phyloP scores from a whole-genome alignment of 371 early-diverging fungal species.

The Rhizopus microsporus region DNA sequence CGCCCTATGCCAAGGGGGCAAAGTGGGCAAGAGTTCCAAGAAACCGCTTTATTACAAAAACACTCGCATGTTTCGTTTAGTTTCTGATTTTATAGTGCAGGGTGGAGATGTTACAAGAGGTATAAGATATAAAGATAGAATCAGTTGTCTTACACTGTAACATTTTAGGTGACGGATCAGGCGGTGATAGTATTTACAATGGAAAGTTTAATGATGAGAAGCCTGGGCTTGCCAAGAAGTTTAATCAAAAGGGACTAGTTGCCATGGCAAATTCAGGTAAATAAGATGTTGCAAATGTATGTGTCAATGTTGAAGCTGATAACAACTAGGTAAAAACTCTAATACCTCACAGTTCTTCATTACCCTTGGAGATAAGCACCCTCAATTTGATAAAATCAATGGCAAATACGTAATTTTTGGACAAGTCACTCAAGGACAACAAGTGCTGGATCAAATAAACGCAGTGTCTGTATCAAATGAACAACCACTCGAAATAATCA shows the following conservation, averaged over 20 bases:
- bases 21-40: conserved; percentile 48
- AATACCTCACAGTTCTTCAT: conserved; percentile 89
- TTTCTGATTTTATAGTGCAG: conserved; percentile 71
- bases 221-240: conserved; percentile 52
- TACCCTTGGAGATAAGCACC: conserved; percentile 48
- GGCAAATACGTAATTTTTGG: conserved; percentile 86
- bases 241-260: conserved; percentile 54
- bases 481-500: conserved; percentile 41
- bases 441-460: conserved; percentile 50
- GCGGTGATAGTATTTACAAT: conserved; percentile 73
- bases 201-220: conserved; percentile 76
- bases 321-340: conserved; percentile 62
- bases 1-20: conserved; percentile 54
- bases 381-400: conserved; percentile 60
- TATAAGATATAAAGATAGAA: conserved; percentile 10
- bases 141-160: neutral
- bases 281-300: neutral
- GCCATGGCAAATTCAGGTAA: conserved; percentile 82
- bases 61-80: conserved; percentile 55
- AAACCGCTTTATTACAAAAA: conserved; percentile 58
- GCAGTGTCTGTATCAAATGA: conserved; percentile 38
- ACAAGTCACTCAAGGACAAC: conserved; percentile 55
- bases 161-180: conserved; percentile 67
- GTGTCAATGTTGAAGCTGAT: neutral
- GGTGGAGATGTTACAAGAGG: conserved; percentile 81